Base-by-base conservation (phyloP, 305 asterid species). In the Fraxinus velutina region DNA sequence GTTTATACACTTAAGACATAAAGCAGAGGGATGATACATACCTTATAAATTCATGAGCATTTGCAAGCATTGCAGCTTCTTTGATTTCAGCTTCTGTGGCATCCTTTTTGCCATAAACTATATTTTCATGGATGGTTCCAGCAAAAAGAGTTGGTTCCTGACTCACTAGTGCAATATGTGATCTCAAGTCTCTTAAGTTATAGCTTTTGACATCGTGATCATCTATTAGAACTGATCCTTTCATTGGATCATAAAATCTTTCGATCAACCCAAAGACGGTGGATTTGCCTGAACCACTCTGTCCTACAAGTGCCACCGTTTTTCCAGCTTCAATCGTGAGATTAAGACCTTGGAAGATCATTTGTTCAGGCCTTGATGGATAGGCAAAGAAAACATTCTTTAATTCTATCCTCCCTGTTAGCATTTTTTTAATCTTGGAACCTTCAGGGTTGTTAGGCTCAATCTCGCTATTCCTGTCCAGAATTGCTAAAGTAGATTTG, bases 211-310 rank as follows among this genome's bases (percentile, higher is more conserved):
- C 82, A 36, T 93, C 94, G 32, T 39, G 80, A 27, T 87, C 91
- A 62, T 93, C 98, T 29, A 93, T 89, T 4, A 88, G 50, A 13
- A 93, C 79, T 0, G 80, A 86, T 24, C 97, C 97, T 37, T 84
- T 88, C 27, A 88, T 82, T 1, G 98, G 94, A 84, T 93, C 98
- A 5, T 92, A 93, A 83, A 90, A 93, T 60, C 98, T 89, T 81
- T 93, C 98, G 0, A 92, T 86, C 83, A 92, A 75, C 12, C 91
- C 94, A 5, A 93, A 88, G 19, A 91, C 36, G 0, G 97, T 93
- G 6, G 98, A 93, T 88, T 93, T 93, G 0, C 98, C 98, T 0
- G 93, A 92, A 29, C 98, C 97, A 79, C 98, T 93, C 33, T 89
- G 90, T 47, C 98, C 97, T 0, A 93, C 96, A 24, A 93, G 88